These are phyloP conservation scores for Elaeagnus macrophylla DNA, from an alignment of 306 rosid species.

Conservation along the genomic window DNA sequence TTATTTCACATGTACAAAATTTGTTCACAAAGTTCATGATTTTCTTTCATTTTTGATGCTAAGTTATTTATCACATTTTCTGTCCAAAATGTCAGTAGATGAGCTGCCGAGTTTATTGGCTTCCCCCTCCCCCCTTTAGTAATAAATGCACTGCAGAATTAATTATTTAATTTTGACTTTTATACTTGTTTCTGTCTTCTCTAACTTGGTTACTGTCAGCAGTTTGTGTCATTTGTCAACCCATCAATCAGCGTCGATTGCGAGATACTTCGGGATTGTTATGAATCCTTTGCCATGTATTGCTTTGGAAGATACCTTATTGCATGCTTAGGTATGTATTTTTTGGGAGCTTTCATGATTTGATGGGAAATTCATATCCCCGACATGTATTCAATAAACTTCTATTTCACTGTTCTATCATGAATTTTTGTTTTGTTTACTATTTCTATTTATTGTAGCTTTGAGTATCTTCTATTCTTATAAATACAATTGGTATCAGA, in stretches of 20 bases:
- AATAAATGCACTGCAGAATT: not conserved
- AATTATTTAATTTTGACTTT: constrained; percentile 4
- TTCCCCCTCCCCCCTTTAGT: not conserved
- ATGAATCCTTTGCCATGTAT: constrained; percentile 99
- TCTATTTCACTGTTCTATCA: not conserved
- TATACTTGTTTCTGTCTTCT: not conserved
- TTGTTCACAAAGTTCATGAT: not conserved
- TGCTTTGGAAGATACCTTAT: constrained; percentile 98
- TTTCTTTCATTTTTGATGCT: not conserved
- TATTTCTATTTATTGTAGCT: too few relatives aligned
- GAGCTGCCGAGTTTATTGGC: not conserved
- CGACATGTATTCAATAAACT: not conserved
- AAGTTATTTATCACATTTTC: not conserved
- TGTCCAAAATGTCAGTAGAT: not conserved
- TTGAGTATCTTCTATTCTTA: too few relatives aligned
- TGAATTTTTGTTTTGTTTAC: too few relatives aligned
- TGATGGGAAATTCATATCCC: not conserved
- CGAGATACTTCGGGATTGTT: constrained; percentile 85
- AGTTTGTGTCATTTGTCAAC: constrained; percentile 72
- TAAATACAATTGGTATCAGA: too few relatives aligned
- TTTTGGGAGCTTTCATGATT: constrained; percentile 6
- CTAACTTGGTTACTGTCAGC: constrained; percentile 22
- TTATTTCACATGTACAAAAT: not conserved
- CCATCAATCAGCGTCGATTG: constrained; percentile 81
- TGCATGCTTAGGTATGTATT: constrained; percentile 72